These are phyloP conservation scores for Berkeleyomyces rouxiae DNA, from an alignment of 2,329 filamentous ascomycete genomes.

Conservation along the genomic window DNA sequence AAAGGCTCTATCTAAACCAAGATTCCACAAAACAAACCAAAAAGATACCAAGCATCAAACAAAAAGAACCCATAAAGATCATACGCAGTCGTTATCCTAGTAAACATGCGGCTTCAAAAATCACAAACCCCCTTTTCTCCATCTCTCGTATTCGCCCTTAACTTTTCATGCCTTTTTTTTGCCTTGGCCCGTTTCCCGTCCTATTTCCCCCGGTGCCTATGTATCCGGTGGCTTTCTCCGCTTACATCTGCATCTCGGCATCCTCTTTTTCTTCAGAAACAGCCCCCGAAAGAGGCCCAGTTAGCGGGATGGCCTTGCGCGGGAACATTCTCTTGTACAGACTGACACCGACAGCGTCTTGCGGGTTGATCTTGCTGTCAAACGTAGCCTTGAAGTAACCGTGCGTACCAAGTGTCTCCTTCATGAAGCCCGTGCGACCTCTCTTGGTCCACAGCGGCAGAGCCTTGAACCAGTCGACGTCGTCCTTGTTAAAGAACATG, in stretches of 20 bases:
- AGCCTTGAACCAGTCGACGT: constrained; percentile 96
- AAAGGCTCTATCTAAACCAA: constrained; percentile 2
- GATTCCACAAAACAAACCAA: constrained; percentile 4
- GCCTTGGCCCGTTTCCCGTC: neutral
- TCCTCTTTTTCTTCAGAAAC: constrained; percentile 13
- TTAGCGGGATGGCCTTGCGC: constrained; percentile 39
- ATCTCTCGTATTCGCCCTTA: neutral
- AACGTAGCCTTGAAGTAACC: constrained; percentile 99
- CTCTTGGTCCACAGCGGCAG: constrained; percentile 86
- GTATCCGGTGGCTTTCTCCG: neutral
- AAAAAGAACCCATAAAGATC: neutral
- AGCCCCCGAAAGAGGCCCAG: constrained; percentile 27
- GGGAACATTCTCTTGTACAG: constrained; percentile 79
- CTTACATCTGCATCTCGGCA: constrained; percentile 14
- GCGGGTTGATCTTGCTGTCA: constrained; percentile 86
- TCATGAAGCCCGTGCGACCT: constrained; percentile 77
- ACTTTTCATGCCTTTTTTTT: constrained; percentile 1
- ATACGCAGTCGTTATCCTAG: constrained; percentile 3
- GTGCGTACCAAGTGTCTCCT: constrained; percentile 87
- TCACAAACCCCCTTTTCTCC: neutral
- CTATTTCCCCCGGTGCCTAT: neutral
- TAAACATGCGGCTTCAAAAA: constrained; percentile 1
- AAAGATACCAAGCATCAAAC: neutral
- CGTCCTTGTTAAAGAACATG: constrained; percentile 98
- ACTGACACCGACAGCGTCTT: constrained; percentile 84